phyloP scores from a whole-genome alignment of 2,329 filamentous ascomycete genomes.

The Fusarium oligoseptatum region DNA sequence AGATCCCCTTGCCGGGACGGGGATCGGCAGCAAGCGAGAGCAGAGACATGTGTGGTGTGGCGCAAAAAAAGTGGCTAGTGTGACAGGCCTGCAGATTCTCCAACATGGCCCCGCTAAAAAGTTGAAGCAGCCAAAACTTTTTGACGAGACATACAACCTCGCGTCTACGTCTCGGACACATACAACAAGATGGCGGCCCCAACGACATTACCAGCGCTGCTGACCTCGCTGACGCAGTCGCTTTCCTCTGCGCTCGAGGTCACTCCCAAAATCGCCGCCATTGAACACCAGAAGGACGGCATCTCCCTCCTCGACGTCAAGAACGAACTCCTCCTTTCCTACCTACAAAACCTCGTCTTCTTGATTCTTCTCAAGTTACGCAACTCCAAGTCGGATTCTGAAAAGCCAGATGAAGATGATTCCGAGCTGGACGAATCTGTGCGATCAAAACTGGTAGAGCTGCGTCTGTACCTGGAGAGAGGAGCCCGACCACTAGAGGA shows the following conservation, averaged over 20 bases:
- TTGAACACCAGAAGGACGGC: slow-evolving; percentile 84
- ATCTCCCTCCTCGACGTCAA: slow-evolving; percentile 96
- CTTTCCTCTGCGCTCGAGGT: slow-evolving; percentile 75
- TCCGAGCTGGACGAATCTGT: slow-evolving; percentile 73
- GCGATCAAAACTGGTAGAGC: slow-evolving; percentile 88
- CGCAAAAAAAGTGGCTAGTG: slow-evolving; percentile 15
- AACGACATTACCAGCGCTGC: slow-evolving; percentile 62
- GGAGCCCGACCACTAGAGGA: slow-evolving; percentile 91
- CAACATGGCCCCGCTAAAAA: slow-evolving; percentile 48
- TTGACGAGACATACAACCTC: slow-evolving; percentile 31
- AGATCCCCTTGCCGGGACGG: slow-evolving; percentile 26
- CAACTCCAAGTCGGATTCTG: slow-evolving; percentile 56
- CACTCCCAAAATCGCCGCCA: slow-evolving; percentile 70
- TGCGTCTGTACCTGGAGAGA: slow-evolving; percentile 93
- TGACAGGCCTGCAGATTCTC: slow-evolving; percentile 13
- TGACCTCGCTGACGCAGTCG: slow-evolving; percentile 70
- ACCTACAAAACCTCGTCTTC: slow-evolving; percentile 94
- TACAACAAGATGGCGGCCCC: slow-evolving; percentile 61
- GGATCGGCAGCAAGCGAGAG: slow-evolving; percentile 9
- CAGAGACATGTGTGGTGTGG: slow-evolving; percentile 12
- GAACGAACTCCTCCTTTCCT: slow-evolving; percentile 96
- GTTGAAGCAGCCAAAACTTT: slow-evolving; percentile 47
- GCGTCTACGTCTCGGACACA: slow-evolving; percentile 37
- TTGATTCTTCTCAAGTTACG: slow-evolving; percentile 86
- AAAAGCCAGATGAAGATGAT: slow-evolving; percentile 47